Evolutionary conservation across 306 rosid genomes (phyloP).

Genomic region (Inga leiocalycina): DNA sequence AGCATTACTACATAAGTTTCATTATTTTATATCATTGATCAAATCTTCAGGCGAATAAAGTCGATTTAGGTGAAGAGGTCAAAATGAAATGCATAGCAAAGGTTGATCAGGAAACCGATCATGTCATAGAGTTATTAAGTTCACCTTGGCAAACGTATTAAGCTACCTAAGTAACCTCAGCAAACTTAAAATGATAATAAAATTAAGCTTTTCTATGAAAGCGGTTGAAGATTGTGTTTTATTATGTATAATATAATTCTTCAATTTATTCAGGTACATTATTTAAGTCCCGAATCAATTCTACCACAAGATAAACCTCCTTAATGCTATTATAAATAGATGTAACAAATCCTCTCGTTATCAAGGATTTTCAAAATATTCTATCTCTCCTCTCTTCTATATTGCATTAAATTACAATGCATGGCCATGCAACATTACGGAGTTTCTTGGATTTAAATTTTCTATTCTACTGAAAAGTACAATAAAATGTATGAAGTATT

Average conservation of each 20-base stretch:
- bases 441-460: constrained; percentile 14
- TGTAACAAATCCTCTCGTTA: not conserved
- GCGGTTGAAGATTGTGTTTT: not conserved
- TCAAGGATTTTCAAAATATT: not conserved
- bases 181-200: not conserved
- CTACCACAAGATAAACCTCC: constrained; percentile 1
- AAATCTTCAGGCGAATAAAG: constrained; percentile 16
- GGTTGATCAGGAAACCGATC: not conserved
- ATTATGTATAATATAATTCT: not conserved
- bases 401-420: not conserved
- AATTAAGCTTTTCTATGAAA: not conserved
- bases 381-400: not conserved
- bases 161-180: not conserved
- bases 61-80: not conserved
- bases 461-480: constrained; percentile 9
- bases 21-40: constrained; percentile 13
- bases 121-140: not conserved
- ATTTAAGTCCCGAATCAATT: not conserved
- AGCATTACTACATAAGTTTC: not conserved
- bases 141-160: not conserved
- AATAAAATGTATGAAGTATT: not conserved
- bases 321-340: not conserved
- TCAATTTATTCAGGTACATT: not conserved
- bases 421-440: not conserved
- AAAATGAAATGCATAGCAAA: not conserved